Base-by-base conservation (phyloP, 2,329 filamentous ascomycete genomes). In the Canariomyces notabilis region DNA sequence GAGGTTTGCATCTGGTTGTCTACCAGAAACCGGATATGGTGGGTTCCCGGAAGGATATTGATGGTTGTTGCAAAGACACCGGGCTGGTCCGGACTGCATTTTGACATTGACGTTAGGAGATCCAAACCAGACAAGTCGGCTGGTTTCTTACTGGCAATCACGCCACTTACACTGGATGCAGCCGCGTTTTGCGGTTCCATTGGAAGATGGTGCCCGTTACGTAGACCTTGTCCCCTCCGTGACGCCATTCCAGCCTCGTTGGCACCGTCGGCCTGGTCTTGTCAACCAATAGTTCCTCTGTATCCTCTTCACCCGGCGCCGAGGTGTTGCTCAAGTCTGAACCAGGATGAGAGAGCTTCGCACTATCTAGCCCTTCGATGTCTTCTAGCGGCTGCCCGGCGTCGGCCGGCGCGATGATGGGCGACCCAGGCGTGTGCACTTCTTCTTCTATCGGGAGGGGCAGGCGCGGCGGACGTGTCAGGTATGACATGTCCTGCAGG, bases 191-290 rank as follows among this genome's bases (percentile, higher is more conserved):
- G 64, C 86, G 85, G 68, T 94, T 89, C 93, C 93, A 98, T 64
- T 91, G 87, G 59, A 95, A 94, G 63, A 97, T 96, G 16, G 93
- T 97, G 55, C 91, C 91, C 1, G 93, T 98, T 37, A 98, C 89
- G 65, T 95, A 98, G 54, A 97, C 82, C 67, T 90, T 94, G 48
- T 95, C 87, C 48, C 87, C 90, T 42, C 82, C 81, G 7, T 80
- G 78, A 55, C 78, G 79, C 93, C 93, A 98, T 67, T 94, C 87
- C 48, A 98, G 81, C 48, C 79, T 72, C 2, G 88, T 95, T 2
- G 89, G 87, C 34, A 97, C 87, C 6, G 87, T 87, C 32, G 86
- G 85, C 52, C 83, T 79, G 15, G 81, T 82, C 66, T 84, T 85
- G 59, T 87, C 83, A 26, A 87, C 80, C 32, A 83, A 77, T 61